These are phyloP conservation scores for Aurantiochytrium sp. DNA, from an alignment of 108 stramenopile genomes.

Conservation along the genomic window DNA sequence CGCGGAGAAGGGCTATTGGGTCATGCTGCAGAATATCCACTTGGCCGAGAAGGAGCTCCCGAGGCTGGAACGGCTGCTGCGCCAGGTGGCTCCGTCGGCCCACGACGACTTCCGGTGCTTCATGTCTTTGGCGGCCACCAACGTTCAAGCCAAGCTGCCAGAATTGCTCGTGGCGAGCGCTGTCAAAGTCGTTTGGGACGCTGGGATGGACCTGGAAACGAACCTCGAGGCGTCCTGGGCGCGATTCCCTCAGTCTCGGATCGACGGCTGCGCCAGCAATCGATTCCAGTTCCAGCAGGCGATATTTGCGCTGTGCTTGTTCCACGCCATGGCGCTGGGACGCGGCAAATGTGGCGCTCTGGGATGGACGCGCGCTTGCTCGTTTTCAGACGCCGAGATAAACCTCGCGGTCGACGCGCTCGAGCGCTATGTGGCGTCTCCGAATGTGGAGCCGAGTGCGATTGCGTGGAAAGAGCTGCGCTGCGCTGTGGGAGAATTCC, in stretches of 20 bases:
- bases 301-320: slow-evolving; percentile 74
- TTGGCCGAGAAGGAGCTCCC: slow-evolving; percentile 75
- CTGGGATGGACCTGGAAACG: slow-evolving; percentile 68
- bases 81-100: slow-evolving; percentile 64
- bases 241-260: slow-evolving; percentile 52
- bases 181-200: slow-evolving; percentile 76
- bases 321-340: slow-evolving; percentile 74
- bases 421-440: slow-evolving; percentile 47
- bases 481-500: slow-evolving; percentile 79
- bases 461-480: slow-evolving; percentile 76
- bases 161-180: slow-evolving; percentile 68
- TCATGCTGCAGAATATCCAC: slow-evolving; percentile 79
- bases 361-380: slow-evolving; percentile 71
- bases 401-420: slow-evolving; percentile 67
- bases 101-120: slow-evolving; percentile 72
- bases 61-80: slow-evolving; percentile 64
- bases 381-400: slow-evolving; percentile 70
- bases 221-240: slow-evolving; percentile 72
- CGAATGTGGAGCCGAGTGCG: too few relatives aligned
- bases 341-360: slow-evolving; percentile 71
- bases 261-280: slow-evolving; percentile 57
- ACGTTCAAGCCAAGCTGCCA: slow-evolving; percentile 70
- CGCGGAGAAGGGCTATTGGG: slow-evolving; percentile 73
- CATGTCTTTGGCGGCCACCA: slow-evolving; percentile 68
- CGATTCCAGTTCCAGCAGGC: slow-evolving; percentile 69